A percentile compares a stretch with the other conserved stretches of the same genome.
Evolutionary conservation across 78 protist species (phyloP).

Genomic region (Thecamonas trahens): DNA sequence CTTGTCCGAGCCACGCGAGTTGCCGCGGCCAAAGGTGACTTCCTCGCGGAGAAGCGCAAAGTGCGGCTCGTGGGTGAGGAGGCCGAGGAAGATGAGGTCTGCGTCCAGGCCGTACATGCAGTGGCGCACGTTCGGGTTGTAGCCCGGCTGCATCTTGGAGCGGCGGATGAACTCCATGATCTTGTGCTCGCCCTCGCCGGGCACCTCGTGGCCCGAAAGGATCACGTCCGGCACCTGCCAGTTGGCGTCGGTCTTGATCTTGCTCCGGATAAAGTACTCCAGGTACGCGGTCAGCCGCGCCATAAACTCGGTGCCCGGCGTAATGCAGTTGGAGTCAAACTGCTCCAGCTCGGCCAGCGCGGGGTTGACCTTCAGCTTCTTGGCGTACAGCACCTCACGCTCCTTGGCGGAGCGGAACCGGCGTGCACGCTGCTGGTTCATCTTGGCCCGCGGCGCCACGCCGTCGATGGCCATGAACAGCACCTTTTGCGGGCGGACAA

Average conservation of each 20-base stretch:
- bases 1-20: not conserved
- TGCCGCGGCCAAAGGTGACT: slow-evolving; percentile 7
- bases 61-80: slow-evolving; percentile 84
- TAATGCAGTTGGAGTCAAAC: slow-evolving; percentile 92
- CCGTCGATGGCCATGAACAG: slow-evolving; percentile 55
- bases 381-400: not conserved
- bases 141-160: not conserved
- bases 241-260: not conserved
- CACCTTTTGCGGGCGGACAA: slow-evolving; percentile 25
- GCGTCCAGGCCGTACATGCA: slow-evolving; percentile 93
- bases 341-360: not conserved
- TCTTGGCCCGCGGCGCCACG: slow-evolving; percentile 93
- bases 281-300: slow-evolving; percentile 4
- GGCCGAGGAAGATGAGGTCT: slow-evolving; percentile 84
- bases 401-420: slow-evolving; percentile 46
- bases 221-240: slow-evolving; percentile 2
- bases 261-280: not conserved
- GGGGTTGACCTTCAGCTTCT: not conserved
- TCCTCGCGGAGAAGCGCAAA: slow-evolving; percentile 77
- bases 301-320: slow-evolving; percentile 91
- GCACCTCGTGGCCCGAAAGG: slow-evolving; percentile 37
- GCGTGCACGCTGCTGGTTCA: slow-evolving; percentile 91
- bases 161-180: slow-evolving; percentile 74
- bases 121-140: slow-evolving; percentile 52
- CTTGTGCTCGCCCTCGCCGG: slow-evolving; percentile 95